phyloP scores from a whole-genome alignment of 495 filamentous ascomycete genomes.

The Aspergillus taichungensis region DNA sequence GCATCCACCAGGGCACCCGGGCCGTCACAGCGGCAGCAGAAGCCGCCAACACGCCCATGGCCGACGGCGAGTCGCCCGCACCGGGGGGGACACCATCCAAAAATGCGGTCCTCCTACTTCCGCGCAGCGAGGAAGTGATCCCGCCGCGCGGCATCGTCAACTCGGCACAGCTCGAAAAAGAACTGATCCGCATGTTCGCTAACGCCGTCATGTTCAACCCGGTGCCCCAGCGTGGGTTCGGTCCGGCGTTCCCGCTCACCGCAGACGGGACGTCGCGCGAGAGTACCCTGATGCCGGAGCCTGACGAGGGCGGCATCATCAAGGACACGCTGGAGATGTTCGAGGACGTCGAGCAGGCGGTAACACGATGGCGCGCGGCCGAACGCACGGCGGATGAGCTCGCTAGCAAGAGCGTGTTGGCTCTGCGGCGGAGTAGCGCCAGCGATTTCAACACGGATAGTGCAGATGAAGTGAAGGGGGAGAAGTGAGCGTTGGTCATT shows the following conservation, averaged over 20 bases:
- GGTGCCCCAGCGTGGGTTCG: slow-evolving; percentile 59
- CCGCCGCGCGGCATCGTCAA: slow-evolving; percentile 92
- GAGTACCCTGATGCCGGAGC: slow-evolving; percentile 39
- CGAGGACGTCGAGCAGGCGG: slow-evolving; percentile 58
- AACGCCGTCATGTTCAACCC: slow-evolving; percentile 98
- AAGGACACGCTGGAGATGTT: slow-evolving; percentile 79
- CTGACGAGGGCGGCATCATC: slow-evolving; percentile 72
- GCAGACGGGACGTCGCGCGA: slow-evolving; percentile 28
- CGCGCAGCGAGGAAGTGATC: slow-evolving; percentile 61
- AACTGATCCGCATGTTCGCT: slow-evolving; percentile 93
- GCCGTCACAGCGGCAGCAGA: slow-evolving; percentile 57
- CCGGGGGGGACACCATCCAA: slow-evolving; percentile 29
- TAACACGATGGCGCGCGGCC: slow-evolving; percentile 50
- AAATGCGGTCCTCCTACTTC: slow-evolving; percentile 43
- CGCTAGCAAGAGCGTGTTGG: slow-evolving; percentile 33
- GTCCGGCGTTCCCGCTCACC: slow-evolving; percentile 47
- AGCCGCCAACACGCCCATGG: slow-evolving; percentile 37
- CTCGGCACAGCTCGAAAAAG: slow-evolving; percentile 85
- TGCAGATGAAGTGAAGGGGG: slow-evolving; percentile 32
- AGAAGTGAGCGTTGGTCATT: too few species aligned
- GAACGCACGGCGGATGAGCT: slow-evolving; percentile 41
- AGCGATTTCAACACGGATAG: slow-evolving; percentile 37
- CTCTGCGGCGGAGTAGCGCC: slow-evolving; percentile 32
- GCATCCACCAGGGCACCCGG: slow-evolving; percentile 67
- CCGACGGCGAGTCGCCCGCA: slow-evolving; percentile 35